phyloP scores from a whole-genome alignment of 1,139 yeast genomes.

The Yamadazyma buinensis region DNA sequence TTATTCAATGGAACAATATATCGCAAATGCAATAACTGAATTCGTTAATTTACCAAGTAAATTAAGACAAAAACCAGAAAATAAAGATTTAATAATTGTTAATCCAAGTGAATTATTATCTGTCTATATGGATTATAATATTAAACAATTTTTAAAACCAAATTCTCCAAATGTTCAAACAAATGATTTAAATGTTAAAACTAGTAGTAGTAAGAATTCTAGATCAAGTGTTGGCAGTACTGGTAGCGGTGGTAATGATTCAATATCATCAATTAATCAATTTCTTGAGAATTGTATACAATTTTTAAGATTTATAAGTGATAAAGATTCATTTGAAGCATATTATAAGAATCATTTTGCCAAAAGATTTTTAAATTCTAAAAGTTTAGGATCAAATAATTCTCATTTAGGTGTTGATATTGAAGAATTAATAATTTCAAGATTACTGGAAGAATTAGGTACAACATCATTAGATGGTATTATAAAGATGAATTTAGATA shows the following conservation, averaged over 20 bases:
- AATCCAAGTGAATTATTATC: conserved; percentile 74
- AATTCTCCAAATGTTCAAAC: conserved; percentile 27
- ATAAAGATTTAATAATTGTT: conserved; percentile 26
- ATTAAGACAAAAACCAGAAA: conserved; percentile 5
- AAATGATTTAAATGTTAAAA: neutral
- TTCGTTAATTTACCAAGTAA: conserved; percentile 46
- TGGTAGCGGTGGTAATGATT: neutral
- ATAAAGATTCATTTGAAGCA: conserved; percentile 84
- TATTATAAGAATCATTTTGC: conserved; percentile 89
- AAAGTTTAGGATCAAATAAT: conserved; percentile 18
- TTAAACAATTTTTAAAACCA: conserved; percentile 47
- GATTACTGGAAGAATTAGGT: conserved; percentile 76
- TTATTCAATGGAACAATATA: conserved; percentile 47
- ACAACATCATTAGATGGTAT: conserved; percentile 74
- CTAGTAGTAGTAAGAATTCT: neutral
- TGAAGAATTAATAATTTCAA: conserved; percentile 68
- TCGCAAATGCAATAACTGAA: conserved; percentile 60
- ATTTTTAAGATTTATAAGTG: conserved; percentile 67
- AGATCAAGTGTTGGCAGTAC: neutral
- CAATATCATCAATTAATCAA: conserved; percentile 45
- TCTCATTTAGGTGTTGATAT: conserved; percentile 40
- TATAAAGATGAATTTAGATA: conserved; percentile 88
- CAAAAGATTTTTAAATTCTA: conserved; percentile 64
- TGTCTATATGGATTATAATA: conserved; percentile 66
- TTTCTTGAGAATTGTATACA: conserved; percentile 53